Evolutionary conservation across 2,329 filamentous ascomycete genomes (phyloP), one percentile per base, ranked within the genome.

Genomic region (Aureobasidium mangrovei): DNA sequence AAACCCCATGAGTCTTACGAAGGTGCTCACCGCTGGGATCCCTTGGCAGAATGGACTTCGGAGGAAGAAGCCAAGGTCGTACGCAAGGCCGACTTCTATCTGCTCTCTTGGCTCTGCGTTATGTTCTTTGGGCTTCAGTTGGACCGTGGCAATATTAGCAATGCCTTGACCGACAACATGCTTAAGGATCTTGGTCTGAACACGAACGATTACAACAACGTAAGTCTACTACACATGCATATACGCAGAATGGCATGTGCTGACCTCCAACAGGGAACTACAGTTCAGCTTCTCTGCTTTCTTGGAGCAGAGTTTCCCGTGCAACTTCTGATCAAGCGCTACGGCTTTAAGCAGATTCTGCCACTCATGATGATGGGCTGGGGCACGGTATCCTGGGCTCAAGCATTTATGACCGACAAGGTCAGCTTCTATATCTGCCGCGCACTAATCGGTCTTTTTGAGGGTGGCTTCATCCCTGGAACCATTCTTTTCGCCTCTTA

Each of bases 161-260:
- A 60, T 35, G 58, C 58, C 10, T 18, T 60, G 46, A 58, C 58
- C 6, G 58, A 60, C 27, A 57, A 58, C n/a, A 27, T 60, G 2
- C 55, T 60, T 12, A 36, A 36, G 3, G 53, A 60, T 41, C 24
- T 58, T 6, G 43, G 43, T n/a, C 39, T 60, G 8, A 40, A 33
- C 27, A 58, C 53, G 4, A 49, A 48, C 36, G 58, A 60, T 31
- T 58, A 59, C 43, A 58, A 60, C 41, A 60, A 58, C 26, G 56
- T 51, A 35, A 42, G 52, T 24, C 24, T 27, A 39, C 8, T 38
- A 9, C 2, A 18, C 28, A 31, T 18, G 18, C 18, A 47, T 49
- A n/a, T 40, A 2, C 24, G 5, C 3, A 7, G 9, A 79, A 12
- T 7, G 12, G 26, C 12, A 9, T 29, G 7, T 41, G 61, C 64